Percentiles rank a stretch among this genome's conserved stretches.
phyloP scores from a whole-genome alignment of 805 yeast species.

The Torulaspora franciscae region DNA sequence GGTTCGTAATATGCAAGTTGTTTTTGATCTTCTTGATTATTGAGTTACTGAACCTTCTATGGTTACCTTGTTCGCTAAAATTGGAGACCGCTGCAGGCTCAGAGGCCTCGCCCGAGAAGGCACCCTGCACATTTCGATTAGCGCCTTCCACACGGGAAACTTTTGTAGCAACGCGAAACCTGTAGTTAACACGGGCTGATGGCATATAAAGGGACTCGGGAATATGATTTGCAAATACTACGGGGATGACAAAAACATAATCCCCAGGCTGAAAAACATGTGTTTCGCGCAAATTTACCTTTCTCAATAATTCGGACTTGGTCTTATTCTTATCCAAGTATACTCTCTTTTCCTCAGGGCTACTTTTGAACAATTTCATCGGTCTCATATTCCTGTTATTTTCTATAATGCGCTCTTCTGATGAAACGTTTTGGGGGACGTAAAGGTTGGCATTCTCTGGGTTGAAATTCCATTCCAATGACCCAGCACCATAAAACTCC shows the following conservation, averaged over 20 bases:
- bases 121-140: not conserved
- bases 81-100: conserved; percentile 12
- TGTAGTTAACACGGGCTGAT: conserved; percentile 32
- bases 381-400: conserved; percentile 19
- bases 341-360: conserved; percentile 7
- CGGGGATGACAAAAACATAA: conserved; percentile 62
- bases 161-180: conserved; percentile 19
- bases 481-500: conserved; percentile 48
- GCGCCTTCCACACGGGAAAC: conserved; percentile 5
- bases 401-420: conserved; percentile 23
- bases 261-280: conserved; percentile 52
- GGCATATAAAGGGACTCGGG: conserved; percentile 47
- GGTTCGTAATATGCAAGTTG: conserved; percentile 18
- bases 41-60: conserved; percentile 12
- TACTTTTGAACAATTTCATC: conserved; percentile 22
- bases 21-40: conserved; percentile 29
- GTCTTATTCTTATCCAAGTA: conserved; percentile 22
- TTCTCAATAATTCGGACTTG: conserved; percentile 11
- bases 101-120: not conserved
- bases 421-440: conserved; percentile 29
- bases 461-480: conserved; percentile 43
- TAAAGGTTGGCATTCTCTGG: conserved; percentile 43
- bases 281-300: conserved; percentile 6
- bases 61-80: conserved; percentile 10
- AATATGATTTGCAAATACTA: conserved; percentile 53